Percentiles rank a stretch among this genome's conserved stretches.
These are phyloP conservation scores for Phytopythium delawarense DNA, from an alignment of 352 stramenopile species.

Conservation along the genomic window DNA sequence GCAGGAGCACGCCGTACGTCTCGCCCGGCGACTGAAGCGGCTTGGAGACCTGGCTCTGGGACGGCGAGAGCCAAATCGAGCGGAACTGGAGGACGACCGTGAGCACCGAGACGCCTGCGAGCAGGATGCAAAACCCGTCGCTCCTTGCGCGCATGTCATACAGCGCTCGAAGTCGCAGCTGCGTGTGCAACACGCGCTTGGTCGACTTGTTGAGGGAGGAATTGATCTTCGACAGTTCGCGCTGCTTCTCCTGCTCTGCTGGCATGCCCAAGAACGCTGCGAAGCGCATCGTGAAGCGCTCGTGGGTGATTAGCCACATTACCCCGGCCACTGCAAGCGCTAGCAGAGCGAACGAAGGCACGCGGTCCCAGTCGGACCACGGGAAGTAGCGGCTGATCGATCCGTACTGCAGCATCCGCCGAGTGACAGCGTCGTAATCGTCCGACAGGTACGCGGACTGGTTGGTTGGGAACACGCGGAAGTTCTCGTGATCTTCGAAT, in stretches of 20 bases:
- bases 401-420: slow-evolving; percentile 25
- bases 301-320: slow-evolving; percentile 31
- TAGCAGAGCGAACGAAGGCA: slow-evolving; percentile 28
- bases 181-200: slow-evolving; percentile 19
- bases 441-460: neutral
- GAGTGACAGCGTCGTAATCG: slow-evolving; percentile 11
- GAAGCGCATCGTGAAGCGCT: slow-evolving; percentile 36
- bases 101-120: slow-evolving; percentile 32
- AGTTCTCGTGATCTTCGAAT: slow-evolving; percentile 17
- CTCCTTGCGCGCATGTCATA: slow-evolving; percentile 27
- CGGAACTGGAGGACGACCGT: slow-evolving; percentile 51
- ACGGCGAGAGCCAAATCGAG: slow-evolving; percentile 45
- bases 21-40: slow-evolving; percentile 43
- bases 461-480: slow-evolving; percentile 22
- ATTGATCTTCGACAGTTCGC: slow-evolving; percentile 15
- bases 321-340: slow-evolving; percentile 14
- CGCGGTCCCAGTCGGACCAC: slow-evolving; percentile 43
- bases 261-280: slow-evolving; percentile 24
- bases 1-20: slow-evolving; percentile 37
- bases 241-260: slow-evolving; percentile 1
- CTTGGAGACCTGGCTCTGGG: slow-evolving; percentile 11
- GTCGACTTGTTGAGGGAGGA: slow-evolving; percentile 11
- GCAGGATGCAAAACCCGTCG: slow-evolving; percentile 30
- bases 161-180: slow-evolving; percentile 21
- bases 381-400: slow-evolving; percentile 45